A percentile compares a stretch with the other conserved stretches of the same genome.
Conservation (phyloP, 257 asterid species). For the Linaria vulgaris region DNA sequence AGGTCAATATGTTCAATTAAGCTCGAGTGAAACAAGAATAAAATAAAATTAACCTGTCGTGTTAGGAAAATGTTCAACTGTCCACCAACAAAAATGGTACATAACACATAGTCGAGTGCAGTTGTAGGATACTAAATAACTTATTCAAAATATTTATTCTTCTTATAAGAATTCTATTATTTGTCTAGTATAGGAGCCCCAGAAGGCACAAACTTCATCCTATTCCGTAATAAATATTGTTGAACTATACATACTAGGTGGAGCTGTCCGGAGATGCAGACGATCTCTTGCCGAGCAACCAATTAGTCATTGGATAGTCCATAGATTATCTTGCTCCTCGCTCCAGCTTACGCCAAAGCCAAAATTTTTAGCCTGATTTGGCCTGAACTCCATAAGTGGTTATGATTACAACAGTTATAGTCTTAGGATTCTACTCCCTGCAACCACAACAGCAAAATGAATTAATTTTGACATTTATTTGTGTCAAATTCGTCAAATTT, state of each 20-base stretch:
- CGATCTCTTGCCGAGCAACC: neutral
- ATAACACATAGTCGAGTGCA: too few species aligned
- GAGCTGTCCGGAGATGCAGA: too few species aligned
- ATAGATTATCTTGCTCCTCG: too few species aligned
- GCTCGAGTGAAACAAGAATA: too few species aligned
- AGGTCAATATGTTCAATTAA: too few species aligned
- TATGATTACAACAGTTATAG: neutral
- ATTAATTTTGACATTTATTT: constrained; percentile 10
- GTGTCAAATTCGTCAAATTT: neutral
- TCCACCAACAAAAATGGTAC: too few species aligned
- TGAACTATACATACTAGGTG: neutral
- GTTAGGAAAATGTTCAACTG: too few species aligned
- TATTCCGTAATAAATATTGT: too few species aligned
- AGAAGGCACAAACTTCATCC: constrained; percentile 3
- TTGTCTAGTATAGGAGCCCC: neutral
- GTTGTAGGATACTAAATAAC: too few species aligned
- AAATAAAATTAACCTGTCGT: too few species aligned
- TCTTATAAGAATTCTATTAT: too few species aligned
- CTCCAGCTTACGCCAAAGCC: constrained; percentile 14
- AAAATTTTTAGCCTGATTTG: neutral
- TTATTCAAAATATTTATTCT: too few species aligned
- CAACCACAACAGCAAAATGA: neutral
- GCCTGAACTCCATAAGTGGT: neutral
- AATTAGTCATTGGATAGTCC: neutral
- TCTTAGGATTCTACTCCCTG: constrained; percentile 15